phyloP scores from a whole-genome alignment of 2,329 filamentous ascomycete species.

The Sclerotinia minor region DNA sequence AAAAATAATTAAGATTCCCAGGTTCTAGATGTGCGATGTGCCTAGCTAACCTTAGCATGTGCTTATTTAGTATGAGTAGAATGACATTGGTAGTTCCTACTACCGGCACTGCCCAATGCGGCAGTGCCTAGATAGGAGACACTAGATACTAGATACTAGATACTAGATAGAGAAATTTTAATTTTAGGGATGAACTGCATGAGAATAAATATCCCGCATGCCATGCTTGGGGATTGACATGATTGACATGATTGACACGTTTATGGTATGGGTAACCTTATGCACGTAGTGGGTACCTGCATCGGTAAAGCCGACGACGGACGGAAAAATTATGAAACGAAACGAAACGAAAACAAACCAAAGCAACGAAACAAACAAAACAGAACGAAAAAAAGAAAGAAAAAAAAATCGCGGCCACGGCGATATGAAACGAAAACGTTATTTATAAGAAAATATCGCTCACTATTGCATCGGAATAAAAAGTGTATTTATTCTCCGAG shows the following conservation, averaged over 20 bases:
- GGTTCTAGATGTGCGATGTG: too few relatives aligned
- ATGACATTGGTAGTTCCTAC: too few relatives aligned
- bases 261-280: too few relatives aligned
- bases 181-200: neutral
- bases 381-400: neutral
- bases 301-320: conserved; percentile 2
- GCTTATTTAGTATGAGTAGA: too few relatives aligned
- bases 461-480: neutral
- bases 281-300: neutral
- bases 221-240: neutral
- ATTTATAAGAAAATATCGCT: neutral
- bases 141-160: too few relatives aligned
- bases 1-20: too few relatives aligned
- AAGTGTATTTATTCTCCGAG: too few relatives aligned
- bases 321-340: neutral
- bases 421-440: neutral
- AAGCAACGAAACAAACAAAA: too few relatives aligned
- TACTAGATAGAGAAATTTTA: too few relatives aligned
- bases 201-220: neutral
- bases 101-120: too few relatives aligned
- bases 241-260: neutral
- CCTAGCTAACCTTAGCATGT: too few relatives aligned
- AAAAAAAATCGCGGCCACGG: neutral
- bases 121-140: too few relatives aligned
- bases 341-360: neutral